phyloP scores from a whole-genome alignment of 2,329 filamentous ascomycete species.

The Phoma sp. region DNA sequence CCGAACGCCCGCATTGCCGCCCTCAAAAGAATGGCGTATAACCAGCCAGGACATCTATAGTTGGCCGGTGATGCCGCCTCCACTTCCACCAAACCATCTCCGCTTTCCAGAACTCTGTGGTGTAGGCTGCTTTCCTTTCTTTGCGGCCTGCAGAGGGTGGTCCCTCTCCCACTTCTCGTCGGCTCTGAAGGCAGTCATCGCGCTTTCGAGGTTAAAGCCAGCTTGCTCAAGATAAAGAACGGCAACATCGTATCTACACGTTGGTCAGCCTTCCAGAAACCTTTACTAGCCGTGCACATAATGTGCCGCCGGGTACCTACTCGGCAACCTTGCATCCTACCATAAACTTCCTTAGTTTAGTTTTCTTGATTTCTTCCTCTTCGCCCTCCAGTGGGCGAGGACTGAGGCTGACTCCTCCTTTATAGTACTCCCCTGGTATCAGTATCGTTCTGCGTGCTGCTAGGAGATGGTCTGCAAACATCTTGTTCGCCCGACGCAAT shows the following conservation, averaged over 20 bases:
- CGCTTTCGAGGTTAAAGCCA: conserved; percentile 69
- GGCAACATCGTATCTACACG: conserved; percentile 69
- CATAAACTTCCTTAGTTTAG: conserved; percentile 78
- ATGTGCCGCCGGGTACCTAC: conserved; percentile 57
- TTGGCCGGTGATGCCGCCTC: conserved; percentile 47
- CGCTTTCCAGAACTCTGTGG: conserved; percentile 33
- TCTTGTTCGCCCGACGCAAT: conserved; percentile 70
- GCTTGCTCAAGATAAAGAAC: conserved; percentile 75
- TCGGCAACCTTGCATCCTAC: conserved; percentile 77
- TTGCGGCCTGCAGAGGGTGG: conserved; percentile 63
- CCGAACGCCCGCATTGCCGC: conserved; percentile 4
- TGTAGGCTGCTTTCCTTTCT: conserved; percentile 52
- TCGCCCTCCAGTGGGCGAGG: conserved; percentile 75
- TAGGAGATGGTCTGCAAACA: conserved; percentile 75
- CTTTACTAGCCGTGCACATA: not conserved
- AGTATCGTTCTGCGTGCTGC: conserved; percentile 71
- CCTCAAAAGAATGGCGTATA: not conserved
- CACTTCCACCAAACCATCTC: conserved; percentile 46
- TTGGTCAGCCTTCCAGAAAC: not conserved
- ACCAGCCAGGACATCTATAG: conserved; percentile 27
- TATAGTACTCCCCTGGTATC: conserved; percentile 74
- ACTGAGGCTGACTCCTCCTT: conserved; percentile 70
- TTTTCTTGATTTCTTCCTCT: conserved; percentile 74
- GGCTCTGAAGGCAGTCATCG: conserved; percentile 68
- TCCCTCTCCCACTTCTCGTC: conserved; percentile 79